Base-by-base conservation (phyloP, 1,284 basidiomycete genomes). In the Chiua sp. region DNA sequence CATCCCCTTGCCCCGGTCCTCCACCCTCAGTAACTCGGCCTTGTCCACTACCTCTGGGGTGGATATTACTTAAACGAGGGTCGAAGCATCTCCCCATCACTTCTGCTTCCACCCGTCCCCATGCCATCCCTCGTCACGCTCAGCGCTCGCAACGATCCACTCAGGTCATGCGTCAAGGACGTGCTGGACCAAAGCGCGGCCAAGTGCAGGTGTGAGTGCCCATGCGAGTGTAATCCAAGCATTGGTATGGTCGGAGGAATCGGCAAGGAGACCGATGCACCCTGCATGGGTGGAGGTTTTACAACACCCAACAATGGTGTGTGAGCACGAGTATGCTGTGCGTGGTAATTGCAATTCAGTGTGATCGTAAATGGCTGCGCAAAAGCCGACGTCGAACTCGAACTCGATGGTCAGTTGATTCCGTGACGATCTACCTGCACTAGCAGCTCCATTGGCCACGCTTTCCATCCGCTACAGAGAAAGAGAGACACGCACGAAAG, bases 401-500 rank as follows among this genome's bases (percentile, higher is more conserved):
- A 73, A 39, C 69, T 76, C 44, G 75, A 75, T 0, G 76, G 73
- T 32, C 77, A 70, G 42, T 75, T 78, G 47, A 69, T 62, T 18
- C 70, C 55, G 26, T 62, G 61, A 30, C 53, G 55, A n/a, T 61
- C 65, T 7, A 11, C 33, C 46, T 22, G 53, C 62, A 33, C 52
- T 46, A 3, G 5, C n/a, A 18, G 18, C 46, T 35, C 18, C 37
- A 4, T 35, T 18, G 7, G 44, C 47, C 13, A 10, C 42, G 7
- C 22, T 39, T 7, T 57, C 53, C 37, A 37, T 53, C 20, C 53
- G 61, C n/a, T n/a, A n/a, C n/a, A n/a, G n/a, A n/a, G n/a, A n/a
- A n/a, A n/a, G n/a, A n/a, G n/a, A n/a, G n/a, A n/a, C 8, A 84
- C 92, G 65, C 75, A 95, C 88, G 96, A 94, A 59, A 93, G 63